Evolutionary conservation across 1,139 yeast species (phyloP).

Genomic region (Taiozyma onychis): DNA sequence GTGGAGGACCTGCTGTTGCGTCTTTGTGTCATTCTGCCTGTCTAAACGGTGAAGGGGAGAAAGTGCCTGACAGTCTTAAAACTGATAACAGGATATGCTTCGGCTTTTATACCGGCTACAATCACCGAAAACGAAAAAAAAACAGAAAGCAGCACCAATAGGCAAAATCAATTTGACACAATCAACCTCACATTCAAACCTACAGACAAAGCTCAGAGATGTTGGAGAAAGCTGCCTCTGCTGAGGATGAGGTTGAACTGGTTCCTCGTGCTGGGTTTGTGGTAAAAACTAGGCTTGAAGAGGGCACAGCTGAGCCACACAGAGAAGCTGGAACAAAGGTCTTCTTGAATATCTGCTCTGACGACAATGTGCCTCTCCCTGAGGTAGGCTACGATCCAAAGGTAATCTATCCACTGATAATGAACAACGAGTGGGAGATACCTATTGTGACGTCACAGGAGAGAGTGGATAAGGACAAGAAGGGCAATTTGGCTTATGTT

Average conservation of each 20-base stretch:
- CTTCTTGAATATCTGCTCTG: slow-evolving; percentile 75
- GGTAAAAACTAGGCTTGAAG: slow-evolving; percentile 46
- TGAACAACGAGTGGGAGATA: slow-evolving; percentile 76
- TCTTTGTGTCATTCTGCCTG: slow-evolving; percentile 2
- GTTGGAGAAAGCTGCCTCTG: slow-evolving; percentile 1
- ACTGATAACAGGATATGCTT: not conserved
- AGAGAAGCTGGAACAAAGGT: slow-evolving; percentile 45
- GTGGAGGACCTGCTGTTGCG: slow-evolving; percentile 8
- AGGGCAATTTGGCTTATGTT: slow-evolving; percentile 58
- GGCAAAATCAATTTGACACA: not conserved
- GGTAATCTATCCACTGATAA: slow-evolving; percentile 56
- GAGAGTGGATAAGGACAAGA: slow-evolving; percentile 55
- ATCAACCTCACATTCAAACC: not conserved
- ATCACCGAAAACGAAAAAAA: not conserved
- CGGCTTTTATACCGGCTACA: not conserved
- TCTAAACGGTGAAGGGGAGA: not conserved
- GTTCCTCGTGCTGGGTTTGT: slow-evolving; percentile 60
- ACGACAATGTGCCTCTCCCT: slow-evolving; percentile 57
- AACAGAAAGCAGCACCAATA: not conserved
- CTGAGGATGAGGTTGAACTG: slow-evolving; percentile 21
- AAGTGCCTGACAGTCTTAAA: not conserved
- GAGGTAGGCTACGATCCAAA: slow-evolving; percentile 47
- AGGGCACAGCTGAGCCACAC: slow-evolving; percentile 5
- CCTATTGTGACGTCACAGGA: slow-evolving; percentile 66
- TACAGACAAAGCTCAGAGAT: not conserved